phyloP scores from a whole-genome alignment of 768 basidiomycete species.

The Cystofilobasidium capitatum region DNA sequence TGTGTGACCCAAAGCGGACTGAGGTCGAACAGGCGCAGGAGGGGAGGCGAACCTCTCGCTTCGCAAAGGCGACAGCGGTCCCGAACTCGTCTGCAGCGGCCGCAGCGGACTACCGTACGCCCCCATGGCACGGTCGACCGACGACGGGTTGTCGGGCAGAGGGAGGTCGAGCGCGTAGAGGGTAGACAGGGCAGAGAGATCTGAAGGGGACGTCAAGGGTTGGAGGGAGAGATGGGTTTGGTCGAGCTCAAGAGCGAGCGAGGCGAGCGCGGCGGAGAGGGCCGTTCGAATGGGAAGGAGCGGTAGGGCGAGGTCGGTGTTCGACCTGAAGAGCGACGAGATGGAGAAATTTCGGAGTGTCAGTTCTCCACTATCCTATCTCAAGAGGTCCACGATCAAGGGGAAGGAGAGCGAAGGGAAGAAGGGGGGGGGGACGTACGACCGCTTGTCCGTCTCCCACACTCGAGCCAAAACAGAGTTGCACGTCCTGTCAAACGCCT shows the following conservation, averaged over 20 bases:
- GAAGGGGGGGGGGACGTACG: neutral
- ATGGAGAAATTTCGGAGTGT: neutral
- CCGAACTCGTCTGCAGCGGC: neutral
- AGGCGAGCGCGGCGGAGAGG: neutral
- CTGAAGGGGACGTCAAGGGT: neutral
- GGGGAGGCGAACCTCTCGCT: conserved; percentile 1
- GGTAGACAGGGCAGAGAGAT: neutral
- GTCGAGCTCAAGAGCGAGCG: neutral
- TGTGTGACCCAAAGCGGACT: neutral
- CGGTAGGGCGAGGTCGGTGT: neutral
- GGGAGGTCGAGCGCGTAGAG: neutral
- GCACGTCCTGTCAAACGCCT: conserved; percentile 11
- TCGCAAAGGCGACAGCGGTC: neutral
- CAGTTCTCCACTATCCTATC: neutral
- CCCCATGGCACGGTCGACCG: neutral
- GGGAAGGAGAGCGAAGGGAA: neutral
- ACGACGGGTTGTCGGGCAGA: neutral
- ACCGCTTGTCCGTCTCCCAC: neutral
- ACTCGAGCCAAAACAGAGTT: neutral
- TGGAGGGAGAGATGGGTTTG: neutral
- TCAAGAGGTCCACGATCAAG: neutral
- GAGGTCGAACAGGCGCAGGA: neutral
- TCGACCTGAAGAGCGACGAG: neutral
- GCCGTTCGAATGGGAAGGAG: neutral
- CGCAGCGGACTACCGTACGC: neutral